Evolutionary conservation across 1,139 yeast species (phyloP).

Genomic region (Yamadazyma taylorii): DNA sequence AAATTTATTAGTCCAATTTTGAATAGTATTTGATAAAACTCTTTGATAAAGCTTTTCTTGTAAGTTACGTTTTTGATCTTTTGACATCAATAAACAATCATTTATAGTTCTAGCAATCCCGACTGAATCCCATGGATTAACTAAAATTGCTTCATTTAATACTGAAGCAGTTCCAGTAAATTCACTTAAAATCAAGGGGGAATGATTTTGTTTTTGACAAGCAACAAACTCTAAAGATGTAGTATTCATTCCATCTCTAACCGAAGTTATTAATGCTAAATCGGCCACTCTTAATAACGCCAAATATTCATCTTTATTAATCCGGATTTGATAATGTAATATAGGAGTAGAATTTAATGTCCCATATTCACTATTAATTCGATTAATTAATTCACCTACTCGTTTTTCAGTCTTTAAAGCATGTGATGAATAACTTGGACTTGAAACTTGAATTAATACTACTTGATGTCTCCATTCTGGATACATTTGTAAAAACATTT

Average conservation of each 20-base stretch:
- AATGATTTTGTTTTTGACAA: constrained; percentile 71
- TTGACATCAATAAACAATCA: constrained; percentile 57
- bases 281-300: constrained; percentile 90
- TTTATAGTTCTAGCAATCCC: constrained; percentile 87
- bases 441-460: constrained; percentile 87
- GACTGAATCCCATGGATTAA: constrained; percentile 96
- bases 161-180: constrained; percentile 91
- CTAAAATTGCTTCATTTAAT: constrained; percentile 74
- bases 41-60: constrained; percentile 58
- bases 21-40: constrained; percentile 73
- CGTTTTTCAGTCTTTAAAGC: constrained; percentile 67
- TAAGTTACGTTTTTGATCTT: constrained; percentile 38
- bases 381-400: constrained; percentile 74
- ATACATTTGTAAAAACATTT: constrained; percentile 78
- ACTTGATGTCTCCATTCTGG: constrained; percentile 92
- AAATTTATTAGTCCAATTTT: constrained; percentile 75
- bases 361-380: constrained; percentile 84
- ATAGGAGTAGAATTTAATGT: constrained; percentile 78
- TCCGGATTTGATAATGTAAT: constrained; percentile 86
- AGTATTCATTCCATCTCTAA: constrained; percentile 96
- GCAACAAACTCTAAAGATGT: constrained; percentile 90
- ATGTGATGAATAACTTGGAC: constrained; percentile 61
- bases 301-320: constrained; percentile 84
- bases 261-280: constrained; percentile 81
- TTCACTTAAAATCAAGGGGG: constrained; percentile 85